Evolutionary conservation across 805 yeast genomes (phyloP).

Genomic region (Candida khao-thaluensis): DNA sequence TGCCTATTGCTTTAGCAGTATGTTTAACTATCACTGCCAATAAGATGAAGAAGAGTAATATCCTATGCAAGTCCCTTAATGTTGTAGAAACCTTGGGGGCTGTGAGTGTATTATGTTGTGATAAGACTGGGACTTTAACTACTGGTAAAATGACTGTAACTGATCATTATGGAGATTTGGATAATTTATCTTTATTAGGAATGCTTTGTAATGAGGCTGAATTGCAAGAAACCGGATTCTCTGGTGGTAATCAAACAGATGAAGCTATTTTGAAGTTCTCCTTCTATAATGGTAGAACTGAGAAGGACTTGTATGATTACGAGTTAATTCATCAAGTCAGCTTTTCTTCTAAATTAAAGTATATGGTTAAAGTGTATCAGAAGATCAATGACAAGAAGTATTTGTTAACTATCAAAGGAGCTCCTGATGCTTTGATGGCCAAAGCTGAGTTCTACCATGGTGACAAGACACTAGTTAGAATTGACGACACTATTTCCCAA

Average conservation of each 20-base stretch:
- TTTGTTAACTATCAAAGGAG: slow-evolving; percentile 41
- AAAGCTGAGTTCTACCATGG: slow-evolving; percentile 22
- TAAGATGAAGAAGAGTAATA: slow-evolving; percentile 43
- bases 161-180: slow-evolving; percentile 11
- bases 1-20: slow-evolving; percentile 51
- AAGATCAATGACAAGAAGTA: slow-evolving; percentile 12
- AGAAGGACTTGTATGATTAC: neutral
- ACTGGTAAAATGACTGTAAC: slow-evolving; percentile 49
- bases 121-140: slow-evolving; percentile 49
- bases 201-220: slow-evolving; percentile 37
- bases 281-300: slow-evolving; percentile 15
- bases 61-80: slow-evolving; percentile 46
- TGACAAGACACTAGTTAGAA: slow-evolving; percentile 18
- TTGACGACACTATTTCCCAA: slow-evolving; percentile 13
- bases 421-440: slow-evolving; percentile 42
- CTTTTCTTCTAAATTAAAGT: slow-evolving; percentile 49
- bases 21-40: slow-evolving; percentile 49
- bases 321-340: slow-evolving; percentile 25
- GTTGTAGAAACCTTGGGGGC: slow-evolving; percentile 59
- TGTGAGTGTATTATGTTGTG: slow-evolving; percentile 46
- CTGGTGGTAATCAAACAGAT: slow-evolving; percentile 50
- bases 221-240: slow-evolving; percentile 17
- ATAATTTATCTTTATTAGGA: slow-evolving; percentile 19
- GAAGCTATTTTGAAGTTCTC: slow-evolving; percentile 41
- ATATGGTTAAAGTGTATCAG: slow-evolving; percentile 36